Conservation (phyloP, 2,329 filamentous ascomycete species). For the Esteya vermicola region DNA sequence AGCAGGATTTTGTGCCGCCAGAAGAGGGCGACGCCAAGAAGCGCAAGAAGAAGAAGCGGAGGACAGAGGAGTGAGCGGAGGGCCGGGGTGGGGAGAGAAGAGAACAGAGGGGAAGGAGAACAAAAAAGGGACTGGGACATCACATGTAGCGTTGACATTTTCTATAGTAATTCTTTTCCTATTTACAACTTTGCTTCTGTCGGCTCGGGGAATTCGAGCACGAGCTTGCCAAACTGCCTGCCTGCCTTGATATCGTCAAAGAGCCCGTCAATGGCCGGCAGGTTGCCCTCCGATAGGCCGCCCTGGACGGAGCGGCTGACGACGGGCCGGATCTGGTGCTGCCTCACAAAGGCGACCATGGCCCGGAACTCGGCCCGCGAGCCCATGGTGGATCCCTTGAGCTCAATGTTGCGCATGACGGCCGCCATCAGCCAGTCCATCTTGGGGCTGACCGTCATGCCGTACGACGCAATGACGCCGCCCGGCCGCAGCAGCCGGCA, state of each 20-base stretch:
- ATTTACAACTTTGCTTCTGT: slow-evolving; percentile 24
- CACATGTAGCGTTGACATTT: not conserved
- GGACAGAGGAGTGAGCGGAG: slow-evolving; percentile 4
- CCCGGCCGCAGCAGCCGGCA: slow-evolving; percentile 61
- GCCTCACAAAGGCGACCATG: slow-evolving; percentile 62
- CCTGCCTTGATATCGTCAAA: slow-evolving; percentile 83
- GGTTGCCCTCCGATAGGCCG: slow-evolving; percentile 44
- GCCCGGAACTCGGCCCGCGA: slow-evolving; percentile 79
- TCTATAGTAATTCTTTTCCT: not conserved
- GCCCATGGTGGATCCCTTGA: slow-evolving; percentile 82
- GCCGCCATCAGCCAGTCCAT: slow-evolving; percentile 80
- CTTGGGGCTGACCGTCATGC: slow-evolving; percentile 77
- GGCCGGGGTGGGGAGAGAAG: not conserved
- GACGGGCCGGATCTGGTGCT: slow-evolving; percentile 61
- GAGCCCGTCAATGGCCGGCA: slow-evolving; percentile 65
- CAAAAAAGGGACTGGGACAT: not conserved
- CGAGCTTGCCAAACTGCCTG: slow-evolving; percentile 83
- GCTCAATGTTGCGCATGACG: slow-evolving; percentile 75
- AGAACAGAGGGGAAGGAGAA: not conserved
- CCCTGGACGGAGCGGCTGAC: slow-evolving; percentile 59
- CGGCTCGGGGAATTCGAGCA: slow-evolving; percentile 48
- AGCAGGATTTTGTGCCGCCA: slow-evolving; percentile 77
- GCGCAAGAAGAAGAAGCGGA: slow-evolving; percentile 38
- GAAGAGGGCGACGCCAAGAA: slow-evolving; percentile 57
- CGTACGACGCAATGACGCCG: slow-evolving; percentile 74